phyloP scores from a whole-genome alignment of 495 filamentous ascomycete species.

The Darksidea phi region DNA sequence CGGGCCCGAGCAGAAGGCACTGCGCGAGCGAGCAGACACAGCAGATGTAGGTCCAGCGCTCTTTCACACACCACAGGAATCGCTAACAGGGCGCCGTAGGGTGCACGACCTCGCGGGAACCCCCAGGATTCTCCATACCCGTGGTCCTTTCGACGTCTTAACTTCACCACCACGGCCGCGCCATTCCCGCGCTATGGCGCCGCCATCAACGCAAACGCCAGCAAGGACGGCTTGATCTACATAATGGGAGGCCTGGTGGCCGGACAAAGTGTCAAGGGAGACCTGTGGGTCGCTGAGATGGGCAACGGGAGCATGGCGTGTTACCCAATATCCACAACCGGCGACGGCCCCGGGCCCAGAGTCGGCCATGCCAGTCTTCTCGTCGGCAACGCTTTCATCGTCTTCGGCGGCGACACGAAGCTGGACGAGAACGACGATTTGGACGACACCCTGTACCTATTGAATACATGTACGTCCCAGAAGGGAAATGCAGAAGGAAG shows the following conservation, averaged over 20 bases:
- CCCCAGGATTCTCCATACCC: slow-evolving; percentile 70
- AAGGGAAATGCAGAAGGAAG: not conserved
- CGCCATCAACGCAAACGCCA: slow-evolving; percentile 86
- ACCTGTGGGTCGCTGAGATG: slow-evolving; percentile 96
- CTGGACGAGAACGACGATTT: slow-evolving; percentile 85
- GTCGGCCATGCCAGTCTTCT: slow-evolving; percentile 93
- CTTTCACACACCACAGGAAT: not conserved
- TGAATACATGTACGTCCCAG: slow-evolving; percentile 84
- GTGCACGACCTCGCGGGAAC: slow-evolving; percentile 41
- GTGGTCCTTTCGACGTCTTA: slow-evolving; percentile 88
- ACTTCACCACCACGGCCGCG: slow-evolving; percentile 76
- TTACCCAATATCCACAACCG: slow-evolving; percentile 85
- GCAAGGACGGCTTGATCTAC: slow-evolving; percentile 96
- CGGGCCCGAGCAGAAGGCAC: slow-evolving; percentile 52
- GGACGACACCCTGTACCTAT: slow-evolving; percentile 91
- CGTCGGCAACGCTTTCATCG: slow-evolving; percentile 98
- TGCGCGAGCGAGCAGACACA: slow-evolving; percentile 48
- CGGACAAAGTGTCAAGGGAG: slow-evolving; percentile 90
- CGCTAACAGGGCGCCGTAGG: slow-evolving; percentile 32
- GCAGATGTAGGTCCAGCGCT: slow-evolving; percentile 37
- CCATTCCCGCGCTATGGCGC: slow-evolving; percentile 98
- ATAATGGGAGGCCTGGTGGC: slow-evolving; percentile 97
- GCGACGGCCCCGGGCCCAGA: slow-evolving; percentile 90
- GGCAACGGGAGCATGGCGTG: slow-evolving; percentile 79
- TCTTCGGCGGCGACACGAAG: slow-evolving; percentile 98